Percentiles rank a stretch among this genome's conserved stretches.
Evolutionary conservation across 1,139 yeast species (phyloP).

Genomic region (Chernovozyma sophiae-reginae): DNA sequence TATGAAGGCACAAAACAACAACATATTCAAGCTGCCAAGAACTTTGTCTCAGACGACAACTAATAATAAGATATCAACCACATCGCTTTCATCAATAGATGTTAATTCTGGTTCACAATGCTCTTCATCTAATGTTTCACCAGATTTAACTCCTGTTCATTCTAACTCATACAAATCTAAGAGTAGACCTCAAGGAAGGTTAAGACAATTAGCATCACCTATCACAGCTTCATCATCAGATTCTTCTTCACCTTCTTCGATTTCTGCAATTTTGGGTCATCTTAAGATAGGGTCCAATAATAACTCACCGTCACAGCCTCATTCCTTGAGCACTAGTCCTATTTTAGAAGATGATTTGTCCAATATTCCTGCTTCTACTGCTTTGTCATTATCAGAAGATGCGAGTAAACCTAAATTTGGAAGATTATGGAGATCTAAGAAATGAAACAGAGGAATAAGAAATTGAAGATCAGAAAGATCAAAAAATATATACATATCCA

Average conservation of each 20-base stretch:
- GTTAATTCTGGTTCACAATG: neutral
- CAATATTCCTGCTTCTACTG: neutral
- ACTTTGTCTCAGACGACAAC: neutral
- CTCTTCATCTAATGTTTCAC: neutral
- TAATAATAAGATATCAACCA: neutral
- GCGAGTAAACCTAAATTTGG: neutral
- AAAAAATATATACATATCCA: no score
- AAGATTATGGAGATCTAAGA: conserved; percentile 5
- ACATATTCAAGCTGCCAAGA: neutral
- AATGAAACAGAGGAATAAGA: no score
- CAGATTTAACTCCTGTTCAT: conserved; percentile 5
- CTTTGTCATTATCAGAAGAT: conserved; percentile 1
- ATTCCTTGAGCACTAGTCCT: conserved; percentile 8
- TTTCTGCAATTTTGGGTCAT: conserved; percentile 27
- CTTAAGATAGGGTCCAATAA: conserved; percentile 14
- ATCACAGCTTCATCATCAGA: conserved; percentile 7
- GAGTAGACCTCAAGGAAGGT: conserved; percentile 2
- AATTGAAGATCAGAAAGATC: no score
- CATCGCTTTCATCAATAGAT: neutral
- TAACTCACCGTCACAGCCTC: neutral
- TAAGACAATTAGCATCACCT: conserved; percentile 7
- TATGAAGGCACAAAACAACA: neutral
- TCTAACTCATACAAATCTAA: conserved; percentile 5
- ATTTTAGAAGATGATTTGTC: neutral
- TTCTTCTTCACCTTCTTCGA: conserved; percentile 14